Conservation (phyloP, 306 rosid species). For the Cercis canadensis region DNA sequence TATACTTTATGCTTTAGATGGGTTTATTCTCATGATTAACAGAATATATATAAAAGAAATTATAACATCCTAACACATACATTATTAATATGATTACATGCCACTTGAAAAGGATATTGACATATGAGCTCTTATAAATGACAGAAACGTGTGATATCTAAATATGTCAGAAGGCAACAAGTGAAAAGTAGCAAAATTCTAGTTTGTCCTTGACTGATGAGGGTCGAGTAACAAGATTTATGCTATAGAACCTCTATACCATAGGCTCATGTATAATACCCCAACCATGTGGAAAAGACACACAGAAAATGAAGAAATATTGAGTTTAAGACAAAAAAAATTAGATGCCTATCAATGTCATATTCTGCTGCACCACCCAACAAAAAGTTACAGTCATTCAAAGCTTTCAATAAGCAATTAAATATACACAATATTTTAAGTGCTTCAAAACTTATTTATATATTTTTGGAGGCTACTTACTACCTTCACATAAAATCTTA, state of each 20-base stretch:
- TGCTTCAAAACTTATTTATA: conserved; percentile 8
- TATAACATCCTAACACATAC: conserved; percentile 28
- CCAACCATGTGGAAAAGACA: conserved; percentile 15
- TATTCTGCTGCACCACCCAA: conserved; percentile 20
- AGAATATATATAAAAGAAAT: conserved; percentile 13
- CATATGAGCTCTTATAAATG: conserved; percentile 8
- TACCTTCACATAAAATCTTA: conserved; percentile 26
- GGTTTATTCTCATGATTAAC: conserved; percentile 36
- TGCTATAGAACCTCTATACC: conserved; percentile 28
- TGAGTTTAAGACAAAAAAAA: conserved; percentile 12
- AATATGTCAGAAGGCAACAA: conserved; percentile 25
- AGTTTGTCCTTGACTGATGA: conserved; percentile 19
- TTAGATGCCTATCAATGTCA: conserved; percentile 8
- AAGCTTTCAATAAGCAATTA: background rate
- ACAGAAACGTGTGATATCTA: conserved; percentile 15
- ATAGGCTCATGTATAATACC: background rate
- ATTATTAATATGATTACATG: conserved; percentile 25
- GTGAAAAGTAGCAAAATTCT: conserved; percentile 37
- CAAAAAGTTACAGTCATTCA: conserved; percentile 16
- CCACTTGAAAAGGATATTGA: conserved; percentile 34
- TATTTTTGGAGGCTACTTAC: background rate
- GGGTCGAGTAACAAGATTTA: conserved; percentile 14
- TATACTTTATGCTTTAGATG: conserved; percentile 27
- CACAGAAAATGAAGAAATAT: conserved; percentile 12
- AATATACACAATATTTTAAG: background rate